Base-by-base conservation (phyloP, 2,329 filamentous ascomycete genomes). In the Alternaria sp. region DNA sequence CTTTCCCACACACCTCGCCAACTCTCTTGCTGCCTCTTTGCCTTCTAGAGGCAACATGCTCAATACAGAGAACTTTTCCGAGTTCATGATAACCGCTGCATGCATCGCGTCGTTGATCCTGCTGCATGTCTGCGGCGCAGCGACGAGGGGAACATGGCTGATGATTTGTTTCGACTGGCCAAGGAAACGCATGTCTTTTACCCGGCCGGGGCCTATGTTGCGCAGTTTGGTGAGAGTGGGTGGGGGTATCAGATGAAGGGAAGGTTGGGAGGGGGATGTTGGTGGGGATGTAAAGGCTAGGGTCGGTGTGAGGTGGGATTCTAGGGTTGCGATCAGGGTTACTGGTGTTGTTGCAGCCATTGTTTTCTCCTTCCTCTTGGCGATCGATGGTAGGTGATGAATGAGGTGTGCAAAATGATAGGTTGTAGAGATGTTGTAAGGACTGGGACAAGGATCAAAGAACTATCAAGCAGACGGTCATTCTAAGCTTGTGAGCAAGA, bases 61-160 rank as follows among this genome's bases (percentile, higher is more conserved):
- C 58, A 84, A 80, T 8, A 77, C 82, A 4, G 78, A 78, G 28
- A 83, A 77, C 34, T 80, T 81, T 16, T 71, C 74, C 2, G 77
- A 75, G 12, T 67, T 69, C 51, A 67, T 51, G 7, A 59, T 56
- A 3, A 68, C 68, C 3, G 63, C 64, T 5, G 60, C 41, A n/a
- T 69, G 49, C 18, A 76, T 63, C 27, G 67, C 62, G 32, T 76
- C 69, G 54, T 76, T 76, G 45, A 68, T 54, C 34, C 61, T 70
- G n/a, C 45, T 28, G 48, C 73, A 76, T 10, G 51, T 57, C 20
- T 62, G 62, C 22, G 64, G 64, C 11, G 54, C 49, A 8, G 62
- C 57, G 2, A 59, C 12, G n/a, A 74, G 34, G 10, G 73, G 72
- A 3, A 74, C 50, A 49, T 75, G 74, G 1, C 71, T 72, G 22